Evolutionary conservation across 768 basidiomycete genomes (phyloP).

Genomic region (Asterophora lycoperdoides): DNA sequence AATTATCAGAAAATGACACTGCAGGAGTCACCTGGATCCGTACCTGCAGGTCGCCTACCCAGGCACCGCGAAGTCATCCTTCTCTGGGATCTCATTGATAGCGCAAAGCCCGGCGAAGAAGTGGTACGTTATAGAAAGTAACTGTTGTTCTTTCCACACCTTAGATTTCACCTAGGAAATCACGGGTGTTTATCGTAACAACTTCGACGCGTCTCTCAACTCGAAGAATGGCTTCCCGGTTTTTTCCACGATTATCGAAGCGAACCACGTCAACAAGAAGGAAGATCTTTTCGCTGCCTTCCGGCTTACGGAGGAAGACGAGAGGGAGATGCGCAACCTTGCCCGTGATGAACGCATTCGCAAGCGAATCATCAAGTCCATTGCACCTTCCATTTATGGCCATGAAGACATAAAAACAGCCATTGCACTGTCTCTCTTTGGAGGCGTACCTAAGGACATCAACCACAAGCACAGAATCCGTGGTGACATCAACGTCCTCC

Average conservation of each 20-base stretch:
- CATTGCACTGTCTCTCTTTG: slow-evolving; percentile 90
- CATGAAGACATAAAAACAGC: slow-evolving; percentile 99
- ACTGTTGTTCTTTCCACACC: not conserved
- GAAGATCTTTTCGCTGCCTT: slow-evolving; percentile 99
- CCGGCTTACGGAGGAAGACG: slow-evolving; percentile 95
- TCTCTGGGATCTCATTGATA: slow-evolving; percentile 97
- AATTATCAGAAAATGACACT: slow-evolving; percentile 99
- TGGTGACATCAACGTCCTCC: slow-evolving; percentile 95
- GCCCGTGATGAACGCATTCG: slow-evolving; percentile 91
- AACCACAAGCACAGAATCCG: slow-evolving; percentile 94
- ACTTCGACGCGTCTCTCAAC: slow-evolving; percentile 97
- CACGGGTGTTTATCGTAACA: slow-evolving; percentile 97
- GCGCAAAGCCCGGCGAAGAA: slow-evolving; percentile 98
- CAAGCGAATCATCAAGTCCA: slow-evolving; percentile 97
- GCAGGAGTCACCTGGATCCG: slow-evolving; percentile 96
- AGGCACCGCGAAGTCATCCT: slow-evolving; percentile 95
- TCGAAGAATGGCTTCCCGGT: slow-evolving; percentile 99
- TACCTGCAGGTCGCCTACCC: slow-evolving; percentile 95
- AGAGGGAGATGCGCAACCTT: slow-evolving; percentile 83
- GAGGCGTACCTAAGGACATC: slow-evolving; percentile 93
- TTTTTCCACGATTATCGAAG: slow-evolving; percentile 97
- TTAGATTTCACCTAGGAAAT: slow-evolving; percentile 62
- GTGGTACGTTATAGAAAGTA: slow-evolving; percentile 51
- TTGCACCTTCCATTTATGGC: slow-evolving; percentile 98
- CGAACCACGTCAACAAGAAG: slow-evolving; percentile 98